Base-by-base conservation (phyloP, 2,329 filamentous ascomycete genomes). In the Microcyclospora pomicola region DNA sequence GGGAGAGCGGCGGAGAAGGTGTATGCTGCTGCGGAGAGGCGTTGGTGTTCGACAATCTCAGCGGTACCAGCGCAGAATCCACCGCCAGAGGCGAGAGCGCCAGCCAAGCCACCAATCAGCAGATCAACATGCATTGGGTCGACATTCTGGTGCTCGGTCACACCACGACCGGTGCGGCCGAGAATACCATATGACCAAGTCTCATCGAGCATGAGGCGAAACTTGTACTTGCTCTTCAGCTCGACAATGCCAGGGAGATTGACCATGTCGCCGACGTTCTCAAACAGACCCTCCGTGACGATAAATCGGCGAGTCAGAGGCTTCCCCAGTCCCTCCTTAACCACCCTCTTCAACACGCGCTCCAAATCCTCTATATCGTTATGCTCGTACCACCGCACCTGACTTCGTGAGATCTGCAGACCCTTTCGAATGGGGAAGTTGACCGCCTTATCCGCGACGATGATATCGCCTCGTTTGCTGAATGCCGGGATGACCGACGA, bases 401-500 rank as follows among this genome's bases (percentile, higher is more conserved):
- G 88, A 64, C 87, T 94, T 43, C 91, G 73, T 16, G 82, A 91
- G 42, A 93, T 85, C 64, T 98, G 86, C 6, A 98, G 73, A 28
- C 91, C 92, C 62, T 93, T 94, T 38, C 91, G 80, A 50, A 95
- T 88, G 9, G 88, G 78, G 65, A 83, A 96, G 59, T 94, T 96
- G 58, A 91, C 82, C 28, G 85, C 84, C 49, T 82, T 82, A 63
- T 98, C 91, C 31, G 86, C 91, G 38, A 98, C 84, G 51, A 98
- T 96, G 54, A 96, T 83, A 59, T 98, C 91, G 36, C 91, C 91
- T 52, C 91, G 76, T 68, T 98, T 98, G 59, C 83, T 93, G 58
- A 98, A 98, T 1, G 87, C 82, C 0, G 91, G 92, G 44, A 98
- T 95, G 15, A 96, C 87, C 57, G 82, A 88, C n/a, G 83, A 87